Evolutionary conservation across 2,329 filamentous ascomycete genomes (phyloP).

Genomic region (Pestalotiopsis sp.): DNA sequence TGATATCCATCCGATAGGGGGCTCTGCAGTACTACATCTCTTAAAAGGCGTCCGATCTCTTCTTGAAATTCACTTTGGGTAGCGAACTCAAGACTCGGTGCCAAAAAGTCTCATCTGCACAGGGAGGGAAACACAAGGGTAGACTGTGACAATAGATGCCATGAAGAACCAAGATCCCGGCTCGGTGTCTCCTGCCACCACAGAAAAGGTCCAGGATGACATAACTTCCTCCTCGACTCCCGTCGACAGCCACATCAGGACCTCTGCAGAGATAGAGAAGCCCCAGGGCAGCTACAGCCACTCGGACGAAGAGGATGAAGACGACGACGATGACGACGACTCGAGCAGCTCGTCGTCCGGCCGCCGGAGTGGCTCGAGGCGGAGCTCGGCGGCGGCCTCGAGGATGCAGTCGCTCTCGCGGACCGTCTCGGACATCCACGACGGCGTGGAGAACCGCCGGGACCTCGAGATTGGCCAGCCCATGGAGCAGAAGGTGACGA

Average conservation of each 20-base stretch:
- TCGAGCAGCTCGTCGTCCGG: constrained; percentile 2
- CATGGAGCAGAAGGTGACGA: constrained; percentile 24
- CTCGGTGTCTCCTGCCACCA: not conserved
- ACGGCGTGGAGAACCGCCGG: constrained; percentile 40
- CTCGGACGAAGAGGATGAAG: not conserved
- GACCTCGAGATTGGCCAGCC: constrained; percentile 37
- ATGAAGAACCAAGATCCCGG: not conserved
- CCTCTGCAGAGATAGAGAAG: constrained; percentile 7
- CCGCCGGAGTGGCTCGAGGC: not conserved
- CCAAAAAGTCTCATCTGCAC: not conserved
- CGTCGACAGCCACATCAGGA: not conserved
- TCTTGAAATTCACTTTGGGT: not conserved
- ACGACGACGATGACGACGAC: not conserved
- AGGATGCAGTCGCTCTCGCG: constrained; percentile 28
- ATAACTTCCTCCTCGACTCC: not conserved
- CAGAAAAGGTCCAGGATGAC: constrained; percentile 6
- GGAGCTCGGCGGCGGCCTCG: constrained; percentile 1
- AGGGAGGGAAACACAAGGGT: not conserved
- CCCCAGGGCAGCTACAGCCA: not conserved
- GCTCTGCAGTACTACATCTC: not conserved
- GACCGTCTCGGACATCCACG: constrained; percentile 41
- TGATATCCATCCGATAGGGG: not conserved
- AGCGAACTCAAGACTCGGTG: not conserved
- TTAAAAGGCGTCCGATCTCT: not conserved
- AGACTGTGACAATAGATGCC: not conserved